Base-by-base conservation (phyloP, 2,329 filamentous ascomycete genomes). In the Colletotrichum destructivum region DNA sequence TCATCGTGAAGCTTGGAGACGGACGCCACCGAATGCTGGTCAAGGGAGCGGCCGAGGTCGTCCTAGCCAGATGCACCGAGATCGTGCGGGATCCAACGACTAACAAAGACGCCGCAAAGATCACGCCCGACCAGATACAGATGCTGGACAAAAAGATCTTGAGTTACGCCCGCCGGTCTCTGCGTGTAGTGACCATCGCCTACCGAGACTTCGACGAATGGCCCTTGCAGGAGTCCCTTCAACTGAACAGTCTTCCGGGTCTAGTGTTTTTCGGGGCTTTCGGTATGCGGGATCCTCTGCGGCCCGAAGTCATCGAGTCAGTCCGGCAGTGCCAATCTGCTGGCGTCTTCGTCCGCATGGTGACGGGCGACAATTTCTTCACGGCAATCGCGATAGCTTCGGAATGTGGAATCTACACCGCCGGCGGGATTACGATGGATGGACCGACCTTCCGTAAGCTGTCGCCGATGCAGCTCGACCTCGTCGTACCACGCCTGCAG, bases 361-460 rank as follows among this genome's bases (percentile, higher is more conserved):
- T 86, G 21, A 85, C 84, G 2, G 84, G 83, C 18, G 82, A 85
- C 71, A 85, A 85, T 69, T 84, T 93, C 73, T 85, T 90, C 21
- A 95, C 93, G 26, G 93, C 92, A 12, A 89, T 89, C 62, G 92
- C 93, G 3, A 95, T 95, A 75, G 92, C 93, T 2, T 86, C 84
- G 11, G 91, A 94, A 70, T 95, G 93, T 74, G 93, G 93, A 60
- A 93, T 94, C 69, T 87, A 87, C 80, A 87, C 86, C 21, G 74
- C 81, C 16, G 88, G 88, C 54, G 90, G 88, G 6, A 81, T 91
- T 70, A 88, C 91, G 59, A 92, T 93, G 90, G 91, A 93, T 81
- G 91, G 91, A 0, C 91, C 90, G 12, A 87, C 85, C 49, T 93
- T 93, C 81, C 87, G 91, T 51, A 87, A 88, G 69, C 85, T 93